Evolutionary conservation across 352 stramenopile genomes (phyloP).

Genomic region (Pythium volutum): DNA sequence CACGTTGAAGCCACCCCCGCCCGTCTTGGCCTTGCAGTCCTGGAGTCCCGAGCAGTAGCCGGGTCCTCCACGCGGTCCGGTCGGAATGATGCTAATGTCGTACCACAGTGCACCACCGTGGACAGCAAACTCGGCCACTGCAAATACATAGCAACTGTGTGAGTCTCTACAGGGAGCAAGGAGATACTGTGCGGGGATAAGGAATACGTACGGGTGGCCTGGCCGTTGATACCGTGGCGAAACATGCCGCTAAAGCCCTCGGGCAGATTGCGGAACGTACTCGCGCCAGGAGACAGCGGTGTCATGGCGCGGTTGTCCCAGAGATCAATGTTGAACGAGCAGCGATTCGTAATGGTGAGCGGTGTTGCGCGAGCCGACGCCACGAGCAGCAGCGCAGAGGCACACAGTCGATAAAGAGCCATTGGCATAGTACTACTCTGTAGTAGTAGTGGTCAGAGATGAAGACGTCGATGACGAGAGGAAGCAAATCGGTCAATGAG

Average conservation of each 20-base stretch:
- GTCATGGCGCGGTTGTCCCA: conserved; percentile 19
- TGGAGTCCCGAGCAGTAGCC: conserved; percentile 52
- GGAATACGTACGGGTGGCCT: conserved; percentile 22
- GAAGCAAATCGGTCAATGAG: too few species aligned
- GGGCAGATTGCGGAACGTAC: background rate
- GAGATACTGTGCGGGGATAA: too few species aligned
- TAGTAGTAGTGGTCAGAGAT: background rate
- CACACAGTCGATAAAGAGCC: background rate
- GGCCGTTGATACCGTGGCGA: conserved; percentile 16
- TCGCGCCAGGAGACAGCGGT: conserved; percentile 3
- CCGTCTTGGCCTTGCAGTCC: conserved; percentile 51
- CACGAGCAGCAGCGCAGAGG: background rate
- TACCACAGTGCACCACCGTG: conserved; percentile 51
- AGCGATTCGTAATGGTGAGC: conserved; percentile 25
- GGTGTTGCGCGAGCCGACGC: background rate
- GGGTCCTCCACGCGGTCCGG: conserved; percentile 32
- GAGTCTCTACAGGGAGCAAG: too few species aligned
- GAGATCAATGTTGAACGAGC: conserved; percentile 18
- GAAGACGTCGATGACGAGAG: too few species aligned
- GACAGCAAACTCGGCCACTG: conserved; percentile 40
- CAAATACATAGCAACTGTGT: background rate
- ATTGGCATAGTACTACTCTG: background rate
- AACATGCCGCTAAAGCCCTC: conserved; percentile 25
- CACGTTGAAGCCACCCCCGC: conserved; percentile 68
- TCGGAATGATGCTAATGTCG: conserved; percentile 79